A percentile compares a stretch with the other conserved stretches of the same genome.
phyloP scores from a whole-genome alignment of 1,284 basidiomycete species.

The Thelephora terrestris region DNA sequence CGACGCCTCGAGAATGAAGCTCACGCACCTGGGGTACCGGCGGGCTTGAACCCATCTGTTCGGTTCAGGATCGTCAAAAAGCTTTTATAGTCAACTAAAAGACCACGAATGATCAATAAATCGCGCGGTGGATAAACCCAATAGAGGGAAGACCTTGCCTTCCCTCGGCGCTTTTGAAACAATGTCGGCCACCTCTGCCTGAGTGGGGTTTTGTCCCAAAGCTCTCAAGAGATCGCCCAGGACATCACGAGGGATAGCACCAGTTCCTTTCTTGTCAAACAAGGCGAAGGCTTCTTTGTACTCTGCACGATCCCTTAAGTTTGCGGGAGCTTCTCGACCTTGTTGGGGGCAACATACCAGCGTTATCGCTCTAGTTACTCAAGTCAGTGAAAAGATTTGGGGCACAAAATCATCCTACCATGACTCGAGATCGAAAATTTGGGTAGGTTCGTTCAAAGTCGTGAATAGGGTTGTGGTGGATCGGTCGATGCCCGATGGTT shows the following conservation, averaged over 20 bases:
- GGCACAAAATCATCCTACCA: too few species aligned
- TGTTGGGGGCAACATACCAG: constrained; percentile 28
- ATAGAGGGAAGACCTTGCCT: constrained; percentile 34
- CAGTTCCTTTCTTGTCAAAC: constrained; percentile 93
- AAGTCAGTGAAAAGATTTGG: neutral
- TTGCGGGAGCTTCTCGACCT: constrained; percentile 1
- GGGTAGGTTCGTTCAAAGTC: too few species aligned
- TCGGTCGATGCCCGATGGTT: too few species aligned
- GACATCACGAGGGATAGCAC: constrained; percentile 78
- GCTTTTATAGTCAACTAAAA: constrained; percentile 78
- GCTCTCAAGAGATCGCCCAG: constrained; percentile 94
- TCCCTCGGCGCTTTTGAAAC: constrained; percentile 66
- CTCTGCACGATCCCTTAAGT: constrained; percentile 36
- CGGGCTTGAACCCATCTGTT: constrained; percentile 94
- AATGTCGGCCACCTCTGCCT: constrained; percentile 88
- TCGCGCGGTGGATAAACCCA: neutral
- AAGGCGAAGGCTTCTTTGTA: constrained; percentile 97
- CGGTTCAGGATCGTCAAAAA: constrained; percentile 91
- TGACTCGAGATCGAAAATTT: too few species aligned
- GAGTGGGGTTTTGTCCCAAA: constrained; percentile 96
- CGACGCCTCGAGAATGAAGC: neutral
- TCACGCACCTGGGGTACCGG: constrained; percentile 75
- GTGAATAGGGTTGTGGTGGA: too few species aligned
- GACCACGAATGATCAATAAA: neutral
- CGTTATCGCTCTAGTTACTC: constrained; percentile 48